Percentiles rank a stretch among this genome's conserved stretches.
phyloP scores from a whole-genome alignment of 2,329 filamentous ascomycete genomes.

The Sphaerulina musiva region DNA sequence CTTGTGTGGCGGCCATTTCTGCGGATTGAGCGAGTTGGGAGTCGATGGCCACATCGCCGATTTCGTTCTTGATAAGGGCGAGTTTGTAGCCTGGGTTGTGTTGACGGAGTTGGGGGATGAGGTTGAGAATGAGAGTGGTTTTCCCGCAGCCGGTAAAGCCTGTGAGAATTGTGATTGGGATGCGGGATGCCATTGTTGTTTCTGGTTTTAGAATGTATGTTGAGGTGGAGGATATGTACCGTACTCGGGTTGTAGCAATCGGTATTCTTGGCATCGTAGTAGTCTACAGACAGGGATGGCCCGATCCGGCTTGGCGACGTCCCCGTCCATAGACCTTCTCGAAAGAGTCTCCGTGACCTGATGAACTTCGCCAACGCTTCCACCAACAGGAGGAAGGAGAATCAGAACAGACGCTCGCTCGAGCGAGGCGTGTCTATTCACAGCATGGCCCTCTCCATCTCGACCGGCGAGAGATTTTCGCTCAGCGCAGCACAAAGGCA shows the following conservation, averaged over 20 bases:
- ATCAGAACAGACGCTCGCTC: too few relatives aligned
- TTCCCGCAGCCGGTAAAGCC: conserved; percentile 95
- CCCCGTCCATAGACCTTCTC: too few relatives aligned
- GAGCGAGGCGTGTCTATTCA: too few relatives aligned
- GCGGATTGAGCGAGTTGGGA: conserved; percentile 78
- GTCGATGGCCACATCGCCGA: conserved; percentile 89
- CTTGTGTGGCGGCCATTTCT: conserved; percentile 81
- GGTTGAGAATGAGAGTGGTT: conserved; percentile 89
- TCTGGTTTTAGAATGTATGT: not conserved
- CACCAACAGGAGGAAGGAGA: too few relatives aligned
- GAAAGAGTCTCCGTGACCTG: too few relatives aligned
- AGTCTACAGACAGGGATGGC: too few relatives aligned
- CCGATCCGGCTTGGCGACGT: too few relatives aligned
- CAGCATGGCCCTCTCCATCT: too few relatives aligned
- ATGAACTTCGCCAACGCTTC: too few relatives aligned
- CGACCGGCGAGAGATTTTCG: too few relatives aligned
- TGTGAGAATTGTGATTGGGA: conserved; percentile 89
- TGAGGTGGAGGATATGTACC: not conserved
- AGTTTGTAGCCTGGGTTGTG: conserved; percentile 86
- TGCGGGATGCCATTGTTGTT: conserved; percentile 34
- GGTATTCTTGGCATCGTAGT: not conserved
- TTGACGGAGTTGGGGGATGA: conserved; percentile 80
- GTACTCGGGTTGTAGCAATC: not conserved
- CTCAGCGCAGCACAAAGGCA: too few relatives aligned
- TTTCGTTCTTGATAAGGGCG: conserved; percentile 95